A percentile compares a stretch with the other conserved stretches of the same genome.
Conservation (phyloP, 2,329 filamentous ascomycete genomes). For the Mycosphaerella arachidis region DNA sequence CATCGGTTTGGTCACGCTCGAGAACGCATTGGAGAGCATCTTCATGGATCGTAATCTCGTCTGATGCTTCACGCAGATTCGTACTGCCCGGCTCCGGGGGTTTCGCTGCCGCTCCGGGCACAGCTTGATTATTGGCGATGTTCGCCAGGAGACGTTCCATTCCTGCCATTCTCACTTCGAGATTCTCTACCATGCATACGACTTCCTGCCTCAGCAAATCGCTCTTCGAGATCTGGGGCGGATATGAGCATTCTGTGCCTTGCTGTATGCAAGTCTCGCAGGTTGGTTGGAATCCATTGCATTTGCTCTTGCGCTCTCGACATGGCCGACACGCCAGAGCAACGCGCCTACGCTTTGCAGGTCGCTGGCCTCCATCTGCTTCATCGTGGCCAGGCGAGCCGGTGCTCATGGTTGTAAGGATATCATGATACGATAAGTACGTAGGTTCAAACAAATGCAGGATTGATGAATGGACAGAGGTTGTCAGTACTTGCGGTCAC, state of each 20-base stretch:
- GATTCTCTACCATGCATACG: conserved; percentile 1
- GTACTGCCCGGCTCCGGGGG: background rate
- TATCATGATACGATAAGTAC: background rate
- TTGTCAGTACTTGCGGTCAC: background rate
- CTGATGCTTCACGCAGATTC: background rate
- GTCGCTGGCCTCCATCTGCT: background rate
- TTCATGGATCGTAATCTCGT: conserved; percentile 1
- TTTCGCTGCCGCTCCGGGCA: background rate
- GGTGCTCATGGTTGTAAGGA: background rate
- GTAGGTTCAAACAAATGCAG: background rate
- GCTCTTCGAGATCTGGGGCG: conserved; percentile 7
- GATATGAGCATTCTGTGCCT: conserved; percentile 9
- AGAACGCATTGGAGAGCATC: conserved; percentile 1
- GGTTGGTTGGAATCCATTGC: conserved; percentile 7
- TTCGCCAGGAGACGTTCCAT: conserved; percentile 6
- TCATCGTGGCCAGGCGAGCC: background rate
- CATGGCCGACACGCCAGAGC: conserved; percentile 6
- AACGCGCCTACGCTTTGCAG: conserved; percentile 9
- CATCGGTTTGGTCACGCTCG: conserved; percentile 1
- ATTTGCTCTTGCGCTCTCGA: conserved; percentile 2
- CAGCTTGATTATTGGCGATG: background rate
- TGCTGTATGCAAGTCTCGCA: conserved; percentile 5
- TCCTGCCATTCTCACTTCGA: conserved; percentile 6
- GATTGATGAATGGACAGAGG: background rate
- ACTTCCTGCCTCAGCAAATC: conserved; percentile 10